phyloP scores from a whole-genome alignment of 345 rosid species.

The Moringa oleifera region DNA sequence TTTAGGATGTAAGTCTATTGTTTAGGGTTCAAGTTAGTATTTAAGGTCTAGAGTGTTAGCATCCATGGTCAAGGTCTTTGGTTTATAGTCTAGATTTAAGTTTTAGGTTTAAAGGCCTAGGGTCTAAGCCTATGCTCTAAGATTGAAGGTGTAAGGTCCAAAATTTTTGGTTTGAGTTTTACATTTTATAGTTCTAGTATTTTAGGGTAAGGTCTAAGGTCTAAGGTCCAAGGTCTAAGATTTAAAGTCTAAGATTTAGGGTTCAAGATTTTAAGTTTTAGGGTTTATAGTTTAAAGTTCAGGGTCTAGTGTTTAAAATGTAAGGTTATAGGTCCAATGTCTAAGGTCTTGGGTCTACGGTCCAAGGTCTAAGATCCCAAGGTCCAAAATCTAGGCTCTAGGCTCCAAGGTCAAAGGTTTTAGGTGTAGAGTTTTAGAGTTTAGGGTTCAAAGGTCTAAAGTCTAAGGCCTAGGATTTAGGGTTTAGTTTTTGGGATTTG shows the following conservation, averaged over 20 bases:
- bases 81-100: too few species aligned
- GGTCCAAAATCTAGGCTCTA: not conserved
- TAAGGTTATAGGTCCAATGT: not conserved
- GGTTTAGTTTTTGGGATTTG: not conserved
- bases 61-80: too few species aligned
- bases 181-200: too few species aligned
- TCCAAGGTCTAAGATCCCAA: not conserved
- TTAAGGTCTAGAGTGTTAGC: too few species aligned
- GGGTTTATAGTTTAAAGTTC: too few species aligned
- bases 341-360: not conserved
- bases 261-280: not conserved
- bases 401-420: not conserved
- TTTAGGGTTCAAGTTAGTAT: not conserved
- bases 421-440: too few species aligned
- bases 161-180: not conserved
- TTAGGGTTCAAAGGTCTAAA: not conserved
- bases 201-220: too few species aligned
- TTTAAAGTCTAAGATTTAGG: not conserved
- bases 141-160: not conserved
- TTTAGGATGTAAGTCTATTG: not conserved
- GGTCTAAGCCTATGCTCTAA: not conserved
- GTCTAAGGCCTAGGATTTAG: not conserved
- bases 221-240: too few species aligned
- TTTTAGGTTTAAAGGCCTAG: not conserved
- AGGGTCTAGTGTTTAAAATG: not conserved